phyloP scores from a whole-genome alignment of 345 rosid genomes.

The Alliaria petiolata region DNA sequence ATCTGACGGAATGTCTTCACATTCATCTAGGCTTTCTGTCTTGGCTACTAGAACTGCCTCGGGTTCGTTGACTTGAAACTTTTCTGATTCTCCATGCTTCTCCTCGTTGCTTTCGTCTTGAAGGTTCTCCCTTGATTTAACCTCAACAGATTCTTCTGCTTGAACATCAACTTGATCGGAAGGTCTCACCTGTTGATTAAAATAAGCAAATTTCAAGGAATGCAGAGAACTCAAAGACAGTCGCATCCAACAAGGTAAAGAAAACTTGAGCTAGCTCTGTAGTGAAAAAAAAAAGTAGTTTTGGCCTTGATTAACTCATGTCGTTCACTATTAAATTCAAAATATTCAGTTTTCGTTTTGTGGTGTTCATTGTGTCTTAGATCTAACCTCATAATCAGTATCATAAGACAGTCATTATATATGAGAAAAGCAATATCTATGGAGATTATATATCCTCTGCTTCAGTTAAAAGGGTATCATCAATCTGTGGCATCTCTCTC shows the following conservation, averaged over 20 bases:
- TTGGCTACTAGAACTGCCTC: neutral
- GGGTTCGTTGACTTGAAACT: neutral
- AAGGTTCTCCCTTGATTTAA: neutral
- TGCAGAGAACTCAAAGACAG: too few species aligned
- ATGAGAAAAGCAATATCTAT: too few species aligned
- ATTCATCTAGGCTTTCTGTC: neutral
- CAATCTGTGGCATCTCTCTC: neutral
- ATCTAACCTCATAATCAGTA: too few species aligned
- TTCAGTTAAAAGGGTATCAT: neutral
- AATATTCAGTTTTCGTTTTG: too few species aligned
- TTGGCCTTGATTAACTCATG: too few species aligned
- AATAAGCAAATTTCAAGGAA: neutral
- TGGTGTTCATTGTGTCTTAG: too few species aligned
- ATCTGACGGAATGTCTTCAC: neutral
- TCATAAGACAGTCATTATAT: too few species aligned
- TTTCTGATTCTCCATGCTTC: neutral
- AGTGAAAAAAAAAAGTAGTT: too few species aligned
- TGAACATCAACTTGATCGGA: conserved; percentile 1
- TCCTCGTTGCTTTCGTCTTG: neutral
- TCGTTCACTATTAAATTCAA: too few species aligned
- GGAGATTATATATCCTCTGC: neutral
- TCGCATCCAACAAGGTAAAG: too few species aligned
- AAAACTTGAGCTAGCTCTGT: too few species aligned
- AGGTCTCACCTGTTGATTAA: conserved; percentile 31
- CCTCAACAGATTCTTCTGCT: conserved; percentile 13